Evolutionary conservation across 2,329 filamentous ascomycete species (phyloP).

Genomic region (Fusarium nodosum): DNA sequence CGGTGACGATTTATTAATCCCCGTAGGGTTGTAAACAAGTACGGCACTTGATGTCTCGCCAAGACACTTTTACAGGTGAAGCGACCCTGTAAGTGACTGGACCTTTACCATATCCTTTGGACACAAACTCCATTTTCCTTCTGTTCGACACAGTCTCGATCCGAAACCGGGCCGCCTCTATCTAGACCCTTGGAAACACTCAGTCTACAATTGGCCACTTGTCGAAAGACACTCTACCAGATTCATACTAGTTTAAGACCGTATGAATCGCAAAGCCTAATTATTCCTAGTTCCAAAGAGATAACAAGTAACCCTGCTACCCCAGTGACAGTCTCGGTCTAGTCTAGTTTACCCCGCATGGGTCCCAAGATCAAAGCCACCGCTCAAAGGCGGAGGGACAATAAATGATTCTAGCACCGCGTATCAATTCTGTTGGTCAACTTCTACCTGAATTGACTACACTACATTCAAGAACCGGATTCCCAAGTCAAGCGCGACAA

Average conservation of each 20-base stretch:
- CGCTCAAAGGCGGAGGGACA: constrained; percentile 1
- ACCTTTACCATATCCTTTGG: background rate
- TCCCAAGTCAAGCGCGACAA: background rate
- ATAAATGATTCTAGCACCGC: constrained; percentile 2
- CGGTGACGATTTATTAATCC: no score
- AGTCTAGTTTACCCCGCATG: constrained; percentile 32
- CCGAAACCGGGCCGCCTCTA: constrained; percentile 1
- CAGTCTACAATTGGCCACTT: background rate
- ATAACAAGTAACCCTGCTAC: constrained; percentile 3
- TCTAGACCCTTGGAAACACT: constrained; percentile 4
- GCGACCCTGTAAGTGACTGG: background rate
- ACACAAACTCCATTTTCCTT: background rate
- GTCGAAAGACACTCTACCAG: background rate
- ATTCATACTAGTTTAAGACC: background rate
- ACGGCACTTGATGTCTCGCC: background rate
- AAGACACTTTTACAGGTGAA: background rate
- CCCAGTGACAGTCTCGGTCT: constrained; percentile 9
- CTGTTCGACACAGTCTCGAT: background rate
- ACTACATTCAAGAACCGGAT: background rate
- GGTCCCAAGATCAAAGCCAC: constrained; percentile 4
- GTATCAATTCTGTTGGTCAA: background rate
- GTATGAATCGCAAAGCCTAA: background rate
- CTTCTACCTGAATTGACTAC: background rate
- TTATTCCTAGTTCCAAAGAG: background rate
- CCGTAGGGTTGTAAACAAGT: rapidly evolving